Evolutionary conservation across 2,329 filamentous ascomycete genomes (phyloP).

Genomic region (Pseudocercospora fijiensis): DNA sequence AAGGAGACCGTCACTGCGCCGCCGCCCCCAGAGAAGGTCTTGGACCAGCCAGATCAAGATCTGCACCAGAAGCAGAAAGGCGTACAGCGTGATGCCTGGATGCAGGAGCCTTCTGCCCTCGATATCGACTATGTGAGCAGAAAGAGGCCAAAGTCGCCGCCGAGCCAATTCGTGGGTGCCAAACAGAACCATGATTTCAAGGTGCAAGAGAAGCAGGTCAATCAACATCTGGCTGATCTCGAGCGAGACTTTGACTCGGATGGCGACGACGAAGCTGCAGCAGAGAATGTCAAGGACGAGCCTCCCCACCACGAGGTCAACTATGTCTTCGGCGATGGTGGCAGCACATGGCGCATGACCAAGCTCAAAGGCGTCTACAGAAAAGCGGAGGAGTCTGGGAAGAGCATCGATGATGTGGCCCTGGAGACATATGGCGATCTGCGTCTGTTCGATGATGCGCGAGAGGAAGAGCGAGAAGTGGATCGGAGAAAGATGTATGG

Average conservation of each 20-base stretch:
- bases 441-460: slow-evolving; percentile 83
- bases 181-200: slow-evolving; percentile 64
- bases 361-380: slow-evolving; percentile 85
- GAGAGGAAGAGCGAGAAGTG: slow-evolving; percentile 89
- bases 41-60: slow-evolving; percentile 46
- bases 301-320: slow-evolving; percentile 62
- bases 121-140: slow-evolving; percentile 78
- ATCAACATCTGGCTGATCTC: slow-evolving; percentile 65
- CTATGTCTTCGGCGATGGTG: slow-evolving; percentile 85
- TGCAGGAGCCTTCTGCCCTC: slow-evolving; percentile 80
- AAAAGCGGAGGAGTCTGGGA: slow-evolving; percentile 70
- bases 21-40: slow-evolving; percentile 43
- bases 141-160: slow-evolving; percentile 51
- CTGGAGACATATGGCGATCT: slow-evolving; percentile 77
- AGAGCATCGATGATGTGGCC: slow-evolving; percentile 77
- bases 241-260: slow-evolving; percentile 50
- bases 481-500: slow-evolving; percentile 82
- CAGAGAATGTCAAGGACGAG: slow-evolving; percentile 47
- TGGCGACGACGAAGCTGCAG: slow-evolving; percentile 51
- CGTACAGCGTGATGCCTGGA: slow-evolving; percentile 82
- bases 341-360: slow-evolving; percentile 94
- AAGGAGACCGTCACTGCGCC: slow-evolving; percentile 46
- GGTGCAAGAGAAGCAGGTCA: slow-evolving; percentile 79
- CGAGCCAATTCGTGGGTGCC: slow-evolving; percentile 48
- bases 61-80: slow-evolving; percentile 38